Evolutionary conservation across 345 rosid genomes (phyloP), one percentile per base, ranked within the genome.

Genomic region (Populus ilicifolia): DNA sequence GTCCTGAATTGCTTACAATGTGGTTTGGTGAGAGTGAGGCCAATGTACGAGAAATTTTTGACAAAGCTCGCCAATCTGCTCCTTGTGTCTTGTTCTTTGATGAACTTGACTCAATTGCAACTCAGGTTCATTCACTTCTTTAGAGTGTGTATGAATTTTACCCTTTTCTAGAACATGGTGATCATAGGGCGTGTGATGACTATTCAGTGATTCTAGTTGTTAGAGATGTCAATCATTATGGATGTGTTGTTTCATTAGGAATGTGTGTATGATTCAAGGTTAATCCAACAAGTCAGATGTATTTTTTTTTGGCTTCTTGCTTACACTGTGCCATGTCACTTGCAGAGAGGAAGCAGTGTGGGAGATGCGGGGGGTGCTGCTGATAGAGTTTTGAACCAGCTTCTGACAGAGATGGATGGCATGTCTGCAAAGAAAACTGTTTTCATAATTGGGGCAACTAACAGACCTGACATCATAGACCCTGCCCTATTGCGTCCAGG

Each of bases 11-110:
- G 81, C 98, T 94, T 20, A 94, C 98, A 6, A 94, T 94, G 98
- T 94, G 98, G 98, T 94, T 94, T 77, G 98, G 98, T 64, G 97
- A 94, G 83, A 94, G 98, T 75, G 98, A 94, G 74, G 98, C 98
- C 41, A 94, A 94, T 54, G 98, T 94, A 2, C 89, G 98, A 62
- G 98, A 94, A 81, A 94, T 94, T 69, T 94, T 94, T 74, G 98
- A 94, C 84, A 94, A 94, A 88, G 98, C 98, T 77, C 93, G 98
- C 52, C 91, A 88, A 20, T 94, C 98, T 75, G 98, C 98, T 70
- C 98, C 98, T 65, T 94, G 98, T 48, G 97, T 94, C 72, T 89
- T 94, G 59, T 94, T 94, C 83, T 94, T 93, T 63, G 98, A 94
- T 77, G 98, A 94, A 77, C 98, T 94, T 0, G 98, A 94, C 88